A percentile compares a stretch with the other conserved stretches of the same genome.
Evolutionary conservation across 768 basidiomycete genomes (phyloP).

Genomic region (Dentipellis sp.): DNA sequence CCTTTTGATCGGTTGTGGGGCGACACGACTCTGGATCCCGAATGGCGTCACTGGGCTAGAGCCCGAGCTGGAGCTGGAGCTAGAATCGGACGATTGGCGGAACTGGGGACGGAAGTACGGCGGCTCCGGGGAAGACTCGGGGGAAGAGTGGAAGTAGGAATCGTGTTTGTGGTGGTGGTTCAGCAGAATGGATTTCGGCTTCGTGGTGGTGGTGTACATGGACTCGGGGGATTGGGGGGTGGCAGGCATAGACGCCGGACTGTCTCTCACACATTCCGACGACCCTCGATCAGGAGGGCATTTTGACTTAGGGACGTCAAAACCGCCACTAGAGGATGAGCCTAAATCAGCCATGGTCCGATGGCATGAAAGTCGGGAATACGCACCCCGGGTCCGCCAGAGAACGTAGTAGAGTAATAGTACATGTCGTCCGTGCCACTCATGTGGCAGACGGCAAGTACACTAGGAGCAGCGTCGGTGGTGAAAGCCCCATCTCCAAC

Average conservation of each 20-base stretch:
- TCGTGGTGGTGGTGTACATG: slow-evolving; percentile 8
- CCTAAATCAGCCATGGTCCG: not conserved
- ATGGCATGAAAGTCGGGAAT: not conserved
- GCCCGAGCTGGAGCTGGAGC: no score
- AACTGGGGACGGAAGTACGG: not conserved
- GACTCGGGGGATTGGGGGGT: slow-evolving; percentile 15
- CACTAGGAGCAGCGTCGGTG: slow-evolving; percentile 62
- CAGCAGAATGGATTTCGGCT: not conserved
- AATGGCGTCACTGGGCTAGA: not conserved
- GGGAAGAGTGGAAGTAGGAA: not conserved
- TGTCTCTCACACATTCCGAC: slow-evolving; percentile 93
- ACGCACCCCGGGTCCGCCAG: slow-evolving; percentile 81
- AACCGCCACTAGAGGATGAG: slow-evolving; percentile 68
- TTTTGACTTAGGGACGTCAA: slow-evolving; percentile 86
- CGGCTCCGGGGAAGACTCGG: not conserved
- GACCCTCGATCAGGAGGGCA: slow-evolving; percentile 96
- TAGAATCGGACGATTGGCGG: no score
- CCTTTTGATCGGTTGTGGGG: slow-evolving; percentile 18
- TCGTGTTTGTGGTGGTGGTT: not conserved
- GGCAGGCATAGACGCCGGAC: slow-evolving; percentile 53
- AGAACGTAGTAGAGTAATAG: slow-evolving; percentile 90
- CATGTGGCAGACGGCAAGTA: slow-evolving; percentile 80
- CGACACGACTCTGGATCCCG: slow-evolving; percentile 2
- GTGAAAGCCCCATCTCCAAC: slow-evolving; percentile 94
- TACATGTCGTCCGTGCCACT: slow-evolving; percentile 77